Base-by-base conservation (phyloP, 2,329 filamentous ascomycete species). In the Colletotrichum lupini region DNA sequence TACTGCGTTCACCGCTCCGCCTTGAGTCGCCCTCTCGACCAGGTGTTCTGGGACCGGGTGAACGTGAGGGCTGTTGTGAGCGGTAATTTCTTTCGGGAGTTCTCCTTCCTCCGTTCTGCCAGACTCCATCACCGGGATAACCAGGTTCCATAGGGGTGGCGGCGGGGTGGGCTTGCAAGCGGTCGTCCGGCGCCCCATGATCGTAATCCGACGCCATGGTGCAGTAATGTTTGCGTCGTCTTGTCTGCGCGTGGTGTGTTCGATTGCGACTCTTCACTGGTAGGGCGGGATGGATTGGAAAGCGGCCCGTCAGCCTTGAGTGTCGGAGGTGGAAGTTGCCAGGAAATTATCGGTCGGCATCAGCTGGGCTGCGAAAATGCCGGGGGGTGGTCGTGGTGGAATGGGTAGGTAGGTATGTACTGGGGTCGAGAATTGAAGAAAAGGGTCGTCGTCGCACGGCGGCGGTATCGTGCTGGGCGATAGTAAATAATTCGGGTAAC, bases 1-100 rank as follows among this genome's bases (percentile, higher is more conserved):
- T 83, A 77, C 88, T 91, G 72, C 88, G 86, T 81, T 92, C 90
- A 76, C 80, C 84, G 81, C 89, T 91, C 77, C 82, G 86, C 77
- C 87, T 84, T 72, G 84, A 82, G 68, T 90, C 87, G 70, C 87
- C 84, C 63, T 81, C 78, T 55, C 68, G 58, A 30, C 71, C 74
- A 52, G 74, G 75, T 24, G 75, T 73, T 67, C 73, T 79, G 58
- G 78, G 79, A 8, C 81, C 79, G 24, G 79, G 83, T 64, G 83
- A 83, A 30, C 76, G 77, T 53, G 83, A 80, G 35, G 81, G 80
- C 62, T 79, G 81, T 63, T 80, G 78, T 35, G 57, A 52, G 52
- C 78, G 79, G 60, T 83, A 79, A 56, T 72, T 78, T 75, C 77
- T 82, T 53, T 85, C 84, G 37, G 83, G 83, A 16, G 82, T 83